Percentiles rank a stretch among this genome's conserved stretches.
Conservation (phyloP, 1,284 basidiomycete genomes). For the Rugosomyces carneus region DNA sequence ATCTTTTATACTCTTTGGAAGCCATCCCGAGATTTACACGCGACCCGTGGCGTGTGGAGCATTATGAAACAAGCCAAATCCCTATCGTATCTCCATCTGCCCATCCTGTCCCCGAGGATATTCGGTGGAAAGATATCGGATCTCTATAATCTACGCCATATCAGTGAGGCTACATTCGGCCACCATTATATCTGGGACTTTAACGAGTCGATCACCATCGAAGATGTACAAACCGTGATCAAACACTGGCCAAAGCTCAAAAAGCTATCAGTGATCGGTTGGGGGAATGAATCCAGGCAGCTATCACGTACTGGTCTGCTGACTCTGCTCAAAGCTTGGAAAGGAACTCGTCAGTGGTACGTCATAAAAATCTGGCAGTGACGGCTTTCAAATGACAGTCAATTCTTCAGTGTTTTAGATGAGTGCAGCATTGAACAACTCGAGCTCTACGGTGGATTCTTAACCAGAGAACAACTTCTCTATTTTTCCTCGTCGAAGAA, state of each 20-base stretch:
- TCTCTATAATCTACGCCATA: not conserved
- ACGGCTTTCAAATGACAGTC: too few species aligned
- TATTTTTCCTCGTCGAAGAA: not conserved
- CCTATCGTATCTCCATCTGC: not conserved
- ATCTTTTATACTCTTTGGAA: too few species aligned
- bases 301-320: too few species aligned
- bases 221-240: not conserved
- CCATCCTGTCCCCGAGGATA: not conserved
- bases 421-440: slow-evolving; percentile 3
- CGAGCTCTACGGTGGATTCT: not conserved
- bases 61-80: not conserved
- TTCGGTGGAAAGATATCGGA: not conserved
- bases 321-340: too few species aligned
- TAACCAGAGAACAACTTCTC: not conserved
- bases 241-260: not conserved
- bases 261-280: not conserved
- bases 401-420: too few species aligned
- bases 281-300: too few species aligned
- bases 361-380: too few species aligned
- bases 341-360: too few species aligned
- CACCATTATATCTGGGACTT: not conserved
- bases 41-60: too few species aligned
- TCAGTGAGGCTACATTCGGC: not conserved
- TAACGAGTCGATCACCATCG: not conserved
- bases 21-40: not conserved